Base-by-base conservation (phyloP, 108 stramenopile genomes). In the Nitzschia palea region DNA sequence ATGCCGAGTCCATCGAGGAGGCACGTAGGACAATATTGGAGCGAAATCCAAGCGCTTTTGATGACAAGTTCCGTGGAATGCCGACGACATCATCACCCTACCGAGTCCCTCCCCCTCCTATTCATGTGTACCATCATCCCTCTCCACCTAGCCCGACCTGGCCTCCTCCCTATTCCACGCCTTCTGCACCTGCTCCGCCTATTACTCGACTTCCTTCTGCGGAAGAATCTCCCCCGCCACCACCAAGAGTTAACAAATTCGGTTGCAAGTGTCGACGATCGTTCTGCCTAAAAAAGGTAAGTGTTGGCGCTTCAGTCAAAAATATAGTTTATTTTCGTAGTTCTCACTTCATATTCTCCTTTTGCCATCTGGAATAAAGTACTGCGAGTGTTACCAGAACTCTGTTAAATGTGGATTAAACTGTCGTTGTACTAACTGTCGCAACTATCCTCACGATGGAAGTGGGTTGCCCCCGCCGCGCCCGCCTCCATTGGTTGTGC, bases 191-290 rank as follows among this genome's bases (percentile, higher is more conserved):
- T 3, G 44, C 29, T 44, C 57, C 15, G 25, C 9, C 57, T 20
- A 36, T 44, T 23, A 10, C 35, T 25, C 52, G 20, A 15, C 6
- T 42, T 42, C 18, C 32, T 23, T 33, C 56, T 23, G 18, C 48
- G 10, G 12, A 29, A 34, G 10, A 35, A 50, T 0, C 43, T 8
- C 52, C 44, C 9, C 31, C 66, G 44, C 44, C 43, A 6, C 62
- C 62, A 20, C 62, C 47, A 30, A 31, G 62, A 20, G 67, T 79
- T 27, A 69, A 79, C 59, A 68, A 68, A 32, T 68, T 75, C 17
- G 97, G 97, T 6, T 98, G 97, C 88, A 95, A 96, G 70, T 98
- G 97, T 79, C 79, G 88, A 30, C 86, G 89, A 58, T 88, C 86
- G 14, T 78, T 80, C 62, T 98, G 97, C 68, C 83, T 98, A 50